Base-by-base conservation (phyloP, 1,139 yeast genomes). In the Debaryomyces fabryi region DNA sequence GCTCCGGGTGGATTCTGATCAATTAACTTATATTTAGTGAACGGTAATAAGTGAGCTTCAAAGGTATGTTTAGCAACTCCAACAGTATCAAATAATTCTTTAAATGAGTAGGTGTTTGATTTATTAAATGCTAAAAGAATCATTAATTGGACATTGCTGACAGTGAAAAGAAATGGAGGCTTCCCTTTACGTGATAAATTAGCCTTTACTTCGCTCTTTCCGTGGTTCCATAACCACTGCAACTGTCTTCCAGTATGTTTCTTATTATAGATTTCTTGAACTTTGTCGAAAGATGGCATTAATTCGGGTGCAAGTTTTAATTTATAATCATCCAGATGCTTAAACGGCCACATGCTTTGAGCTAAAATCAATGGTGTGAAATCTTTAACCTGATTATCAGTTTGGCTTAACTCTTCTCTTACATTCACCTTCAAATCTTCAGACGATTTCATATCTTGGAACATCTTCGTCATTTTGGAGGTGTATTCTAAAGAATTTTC, bases 181-280 rank as follows among this genome's bases (percentile, higher is more conserved):
- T 86, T 86, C 6, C 96, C 92, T 47, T 86, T 86, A 56, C 86
- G 84, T 6, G 93, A 82, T 55, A 91, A 79, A 62, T 88, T 88
- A n/a, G 96, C 96, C 67, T 85, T 88, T 48, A 95, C 71, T 64
- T 95, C 99, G 53, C 96, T 96, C 67, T 95, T 88, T 40, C 96
- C 90, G 63, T 90, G 85, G 58, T 90, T 88, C 97, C 98, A 95
- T 50, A 93, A 78, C 99, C 99, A 95, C 62, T 88, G 87, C 60
- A 95, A 80, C 56, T 90, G 85, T 65, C 99, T 81, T 12, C 98
- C 98, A 52, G 78, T 82, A 65, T 93, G 97, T 60, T 88, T 88
- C 42, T 78, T 73, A 43, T 82, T 78, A 64, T 93, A 95, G 52
- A 87, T 79, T 40, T 79, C 77, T 51, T 83, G 83, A 49, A 93